phyloP scores from a whole-genome alignment of 805 yeast genomes.

The Lachancea sp. region DNA sequence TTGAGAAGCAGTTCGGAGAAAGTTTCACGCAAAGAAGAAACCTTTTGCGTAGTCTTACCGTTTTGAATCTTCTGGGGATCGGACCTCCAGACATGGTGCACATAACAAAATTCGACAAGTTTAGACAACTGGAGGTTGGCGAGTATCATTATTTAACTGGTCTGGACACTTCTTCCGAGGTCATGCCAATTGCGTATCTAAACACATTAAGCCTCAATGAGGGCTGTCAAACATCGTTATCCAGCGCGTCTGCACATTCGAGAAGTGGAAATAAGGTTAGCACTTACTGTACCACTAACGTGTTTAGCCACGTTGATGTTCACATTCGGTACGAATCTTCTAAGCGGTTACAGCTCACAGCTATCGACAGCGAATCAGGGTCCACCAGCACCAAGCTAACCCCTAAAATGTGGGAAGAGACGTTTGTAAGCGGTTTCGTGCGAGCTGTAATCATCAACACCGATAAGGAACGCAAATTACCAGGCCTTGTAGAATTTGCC shows the following conservation, averaged over 20 bases:
- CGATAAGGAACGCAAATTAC: conserved; percentile 48
- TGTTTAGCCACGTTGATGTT: conserved; percentile 66
- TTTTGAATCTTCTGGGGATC: conserved; percentile 35
- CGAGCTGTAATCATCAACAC: conserved; percentile 49
- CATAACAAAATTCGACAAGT: conserved; percentile 39
- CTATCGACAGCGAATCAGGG: conserved; percentile 28
- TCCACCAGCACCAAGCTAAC: conserved; percentile 30
- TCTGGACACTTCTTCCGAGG: conserved; percentile 39
- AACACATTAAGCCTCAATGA: conserved; percentile 33
- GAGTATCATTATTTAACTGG: conserved; percentile 46
- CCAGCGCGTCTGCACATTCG: conserved; percentile 7
- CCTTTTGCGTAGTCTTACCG: conserved; percentile 16
- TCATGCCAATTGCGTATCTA: conserved; percentile 44
- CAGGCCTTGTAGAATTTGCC: conserved; percentile 51
- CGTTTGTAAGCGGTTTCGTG: conserved; percentile 51
- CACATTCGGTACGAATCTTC: conserved; percentile 48
- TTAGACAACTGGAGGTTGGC: conserved; percentile 43
- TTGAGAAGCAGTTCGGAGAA: conserved; percentile 29
- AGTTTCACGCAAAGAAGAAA: conserved; percentile 26
- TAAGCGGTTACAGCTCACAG: conserved; percentile 28
- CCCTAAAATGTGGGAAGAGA: conserved; percentile 50
- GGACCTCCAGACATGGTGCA: conserved; percentile 69
- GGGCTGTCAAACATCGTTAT: background rate
- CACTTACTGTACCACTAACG: conserved; percentile 66
- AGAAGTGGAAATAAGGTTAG: conserved; percentile 26